Conservation (phyloP, 176 grass and related monocot species). For the Eragrostis curvula region DNA sequence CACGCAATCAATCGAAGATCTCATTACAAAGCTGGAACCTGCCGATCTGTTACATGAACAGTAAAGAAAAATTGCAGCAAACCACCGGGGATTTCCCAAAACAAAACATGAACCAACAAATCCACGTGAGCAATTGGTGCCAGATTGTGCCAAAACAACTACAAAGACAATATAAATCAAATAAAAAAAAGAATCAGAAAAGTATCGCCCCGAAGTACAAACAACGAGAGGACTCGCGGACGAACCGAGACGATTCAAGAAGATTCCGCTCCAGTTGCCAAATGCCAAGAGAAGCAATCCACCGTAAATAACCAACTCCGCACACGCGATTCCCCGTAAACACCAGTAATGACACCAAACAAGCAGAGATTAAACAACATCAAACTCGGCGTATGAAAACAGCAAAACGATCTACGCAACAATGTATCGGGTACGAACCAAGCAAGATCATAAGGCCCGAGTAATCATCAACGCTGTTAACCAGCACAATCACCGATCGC, state of each 20-base stretch:
- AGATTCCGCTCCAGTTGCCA: slow-evolving; percentile 1
- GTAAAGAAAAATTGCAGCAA: slow-evolving; percentile 12
- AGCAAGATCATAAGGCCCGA: not conserved
- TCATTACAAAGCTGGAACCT: not conserved
- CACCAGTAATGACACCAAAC: not conserved
- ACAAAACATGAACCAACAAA: not conserved
- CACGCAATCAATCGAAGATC: not conserved
- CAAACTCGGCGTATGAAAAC: not conserved
- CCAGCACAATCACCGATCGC: not conserved
- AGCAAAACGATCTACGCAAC: slow-evolving; percentile 15
- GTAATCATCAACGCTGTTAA: not conserved
- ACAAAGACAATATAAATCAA: slow-evolving; percentile 7
- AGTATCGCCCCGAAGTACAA: not conserved
- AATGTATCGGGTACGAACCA: not conserved
- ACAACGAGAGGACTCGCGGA: not conserved
- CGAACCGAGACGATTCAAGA: not conserved
- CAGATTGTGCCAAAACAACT: not conserved
- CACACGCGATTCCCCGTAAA: not conserved
- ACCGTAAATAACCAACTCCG: not conserved
- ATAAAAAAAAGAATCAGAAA: not conserved
- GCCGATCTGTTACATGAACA: slow-evolving; percentile 17
- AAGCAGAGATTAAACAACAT: not conserved
- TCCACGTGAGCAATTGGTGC: not conserved
- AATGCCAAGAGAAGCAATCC: not conserved
- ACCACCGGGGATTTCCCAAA: not conserved